Percentiles rank a stretch among this genome's conserved stretches.
These are phyloP conservation scores for Pulveroboletus sp. DNA, from an alignment of 768 basidiomycete genomes.

Conservation along the genomic window DNA sequence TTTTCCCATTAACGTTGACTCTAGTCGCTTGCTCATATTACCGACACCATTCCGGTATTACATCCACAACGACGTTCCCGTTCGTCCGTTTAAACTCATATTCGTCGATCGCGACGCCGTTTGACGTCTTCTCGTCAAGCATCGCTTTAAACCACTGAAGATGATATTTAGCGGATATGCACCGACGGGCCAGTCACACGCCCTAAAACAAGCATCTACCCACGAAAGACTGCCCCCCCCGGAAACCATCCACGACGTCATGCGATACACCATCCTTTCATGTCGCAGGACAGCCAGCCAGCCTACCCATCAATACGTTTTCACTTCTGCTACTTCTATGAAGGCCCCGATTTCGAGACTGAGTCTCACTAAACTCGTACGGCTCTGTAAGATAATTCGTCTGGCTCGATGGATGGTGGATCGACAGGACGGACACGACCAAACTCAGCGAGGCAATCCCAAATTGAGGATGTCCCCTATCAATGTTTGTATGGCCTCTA, in stretches of 20 bases:
- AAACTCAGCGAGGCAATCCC: slow-evolving; percentile 32
- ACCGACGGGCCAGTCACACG: neutral
- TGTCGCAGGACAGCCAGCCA: slow-evolving; percentile 24
- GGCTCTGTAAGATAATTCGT: slow-evolving; percentile 21
- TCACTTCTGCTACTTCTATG: neutral
- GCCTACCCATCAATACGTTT: slow-evolving; percentile 22
- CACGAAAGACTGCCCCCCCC: slow-evolving; percentile 12
- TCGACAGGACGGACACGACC: slow-evolving; percentile 21
- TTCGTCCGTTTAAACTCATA: slow-evolving; percentile 15
- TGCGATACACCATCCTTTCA: slow-evolving; percentile 24
- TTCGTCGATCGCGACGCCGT: slow-evolving; percentile 23
- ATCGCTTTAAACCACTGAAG: slow-evolving; percentile 19
- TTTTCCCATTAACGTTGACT: neutral
- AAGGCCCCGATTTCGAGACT: neutral
- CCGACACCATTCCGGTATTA: slow-evolving; percentile 16
- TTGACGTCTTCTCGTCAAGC: slow-evolving; percentile 14
- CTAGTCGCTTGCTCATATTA: slow-evolving; percentile 6
- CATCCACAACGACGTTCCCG: slow-evolving; percentile 25
- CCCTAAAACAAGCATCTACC: slow-evolving; percentile 15
- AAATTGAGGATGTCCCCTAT: slow-evolving; percentile 29
- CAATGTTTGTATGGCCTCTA: slow-evolving; percentile 27
- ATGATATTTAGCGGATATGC: slow-evolving; percentile 8
- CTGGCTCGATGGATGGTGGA: slow-evolving; percentile 33
- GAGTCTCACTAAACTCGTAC: slow-evolving; percentile 17
- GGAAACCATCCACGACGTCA: slow-evolving; percentile 16